A percentile compares a stretch with the other conserved stretches of the same genome.
Conservation (phyloP, 495 filamentous ascomycete species). For the Tetracladium setigerum region DNA sequence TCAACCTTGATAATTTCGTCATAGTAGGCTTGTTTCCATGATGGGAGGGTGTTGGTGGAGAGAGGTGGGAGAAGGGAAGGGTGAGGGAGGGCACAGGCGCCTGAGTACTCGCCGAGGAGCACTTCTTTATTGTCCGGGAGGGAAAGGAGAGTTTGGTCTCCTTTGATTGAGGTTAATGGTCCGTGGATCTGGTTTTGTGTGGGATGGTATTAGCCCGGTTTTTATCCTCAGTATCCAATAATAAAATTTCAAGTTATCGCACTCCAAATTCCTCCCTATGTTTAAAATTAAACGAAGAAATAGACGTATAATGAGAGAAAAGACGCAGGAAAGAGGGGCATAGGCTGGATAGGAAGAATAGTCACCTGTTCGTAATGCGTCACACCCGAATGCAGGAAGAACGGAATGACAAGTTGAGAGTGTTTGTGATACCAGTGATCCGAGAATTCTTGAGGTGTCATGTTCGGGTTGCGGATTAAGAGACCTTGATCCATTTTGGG, state of each 20-base stretch:
- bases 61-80: not conserved
- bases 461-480: constrained; percentile 8
- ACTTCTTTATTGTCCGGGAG: no score
- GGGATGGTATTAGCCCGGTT: no score
- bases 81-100: not conserved
- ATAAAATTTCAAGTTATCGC: no score
- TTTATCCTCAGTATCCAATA: no score
- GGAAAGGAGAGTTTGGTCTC: no score
- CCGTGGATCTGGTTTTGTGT: no score
- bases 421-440: constrained; percentile 7
- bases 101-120: no score
- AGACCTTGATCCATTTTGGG: constrained; percentile 8
- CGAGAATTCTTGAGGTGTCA: constrained; percentile 14
- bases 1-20: constrained; percentile 12
- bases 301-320: not conserved
- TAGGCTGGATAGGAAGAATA: no score
- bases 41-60: constrained; percentile 2
- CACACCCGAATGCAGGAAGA: constrained; percentile 9
- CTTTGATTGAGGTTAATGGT: no score
- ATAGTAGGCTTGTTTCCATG: constrained; percentile 14
- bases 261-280: no score
- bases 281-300: no score
- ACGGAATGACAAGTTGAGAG: constrained; percentile 8
- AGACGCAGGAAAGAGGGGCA: no score
- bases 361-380: constrained; percentile 10